These are phyloP conservation scores for Begonia peltatifolia DNA, from an alignment of 306 rosid genomes.

Conservation along the genomic window DNA sequence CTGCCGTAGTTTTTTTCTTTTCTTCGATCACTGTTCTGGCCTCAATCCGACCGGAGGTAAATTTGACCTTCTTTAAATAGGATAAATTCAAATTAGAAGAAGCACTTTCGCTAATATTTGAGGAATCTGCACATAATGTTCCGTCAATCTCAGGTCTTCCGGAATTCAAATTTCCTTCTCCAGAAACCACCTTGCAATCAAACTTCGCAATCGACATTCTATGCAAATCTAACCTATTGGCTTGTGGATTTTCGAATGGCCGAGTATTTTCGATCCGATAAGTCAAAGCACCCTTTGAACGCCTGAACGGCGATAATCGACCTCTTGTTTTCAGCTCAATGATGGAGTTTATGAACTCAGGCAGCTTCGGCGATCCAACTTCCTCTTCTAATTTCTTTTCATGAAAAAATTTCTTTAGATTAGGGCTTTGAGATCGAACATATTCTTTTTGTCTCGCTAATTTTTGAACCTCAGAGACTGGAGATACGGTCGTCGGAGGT, in stretches of 20 bases:
- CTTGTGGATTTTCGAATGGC: not conserved
- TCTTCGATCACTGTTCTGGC: conserved; percentile 12
- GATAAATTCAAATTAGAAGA: not conserved
- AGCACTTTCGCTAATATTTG: conserved; percentile 17
- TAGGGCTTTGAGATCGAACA: conserved; percentile 35
- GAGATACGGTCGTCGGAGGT: conserved; percentile 13
- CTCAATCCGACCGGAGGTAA: too few species aligned
- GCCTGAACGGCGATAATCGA: conserved; percentile 55
- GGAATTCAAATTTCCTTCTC: conserved; percentile 15
- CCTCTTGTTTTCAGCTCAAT: conserved; percentile 40
- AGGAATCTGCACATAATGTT: conserved; percentile 54
- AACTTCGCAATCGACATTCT: conserved; percentile 17
- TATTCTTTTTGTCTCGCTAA: conserved; percentile 23
- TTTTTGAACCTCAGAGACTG: too few species aligned
- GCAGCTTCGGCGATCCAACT: conserved; percentile 28
- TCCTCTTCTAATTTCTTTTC: conserved; percentile 6
- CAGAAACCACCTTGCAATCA: conserved; percentile 18
- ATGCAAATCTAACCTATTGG: conserved; percentile 18
- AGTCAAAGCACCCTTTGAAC: conserved; percentile 60
- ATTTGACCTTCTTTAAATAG: too few species aligned
- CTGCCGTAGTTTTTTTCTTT: conserved; percentile 14
- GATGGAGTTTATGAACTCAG: conserved; percentile 15
- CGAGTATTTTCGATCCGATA: conserved; percentile 36
- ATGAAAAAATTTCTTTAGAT: too few species aligned
- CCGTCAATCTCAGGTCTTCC: conserved; percentile 42